Conservation (phyloP, 129 eudicot species). For the Calendula officinalis region DNA sequence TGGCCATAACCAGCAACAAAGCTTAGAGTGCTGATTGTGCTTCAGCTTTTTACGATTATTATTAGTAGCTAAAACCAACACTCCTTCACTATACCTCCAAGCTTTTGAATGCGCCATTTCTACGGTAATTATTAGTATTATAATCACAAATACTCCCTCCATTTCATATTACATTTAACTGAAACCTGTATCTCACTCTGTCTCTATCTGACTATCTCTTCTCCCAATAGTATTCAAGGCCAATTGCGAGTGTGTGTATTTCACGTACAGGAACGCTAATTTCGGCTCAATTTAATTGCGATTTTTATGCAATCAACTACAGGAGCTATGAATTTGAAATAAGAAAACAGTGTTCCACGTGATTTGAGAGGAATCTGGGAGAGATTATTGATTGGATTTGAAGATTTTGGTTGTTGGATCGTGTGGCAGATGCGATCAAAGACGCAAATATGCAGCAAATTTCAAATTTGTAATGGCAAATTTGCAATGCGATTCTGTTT, state of each 20-base stretch:
- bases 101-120: conserved; percentile 34
- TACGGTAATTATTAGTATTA: not conserved
- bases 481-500: too few species aligned
- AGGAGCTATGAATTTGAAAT: not conserved
- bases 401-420: too few species aligned
- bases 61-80: conserved; percentile 33
- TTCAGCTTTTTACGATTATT: conserved; percentile 28
- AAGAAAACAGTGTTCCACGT: not conserved
- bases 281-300: not conserved
- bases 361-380: too few species aligned
- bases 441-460: too few species aligned
- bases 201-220: too few species aligned
- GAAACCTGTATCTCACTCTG: not conserved
- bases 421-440: too few species aligned
- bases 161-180: conserved; percentile 40
- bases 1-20: conserved; percentile 44
- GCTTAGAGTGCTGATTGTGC: conserved; percentile 18
- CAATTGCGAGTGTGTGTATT: not conserved
- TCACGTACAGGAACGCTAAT: conserved; percentile 9
- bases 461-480: too few species aligned
- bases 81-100: conserved; percentile 42
- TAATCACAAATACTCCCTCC: conserved; percentile 27
- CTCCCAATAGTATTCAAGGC: not conserved
- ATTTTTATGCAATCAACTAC: conserved; percentile 4
- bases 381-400: too few species aligned